A percentile compares a stretch with the other conserved stretches of the same genome.
phyloP scores from a whole-genome alignment of 2,329 filamentous ascomycete genomes.

The Colletotrichum sp. region DNA sequence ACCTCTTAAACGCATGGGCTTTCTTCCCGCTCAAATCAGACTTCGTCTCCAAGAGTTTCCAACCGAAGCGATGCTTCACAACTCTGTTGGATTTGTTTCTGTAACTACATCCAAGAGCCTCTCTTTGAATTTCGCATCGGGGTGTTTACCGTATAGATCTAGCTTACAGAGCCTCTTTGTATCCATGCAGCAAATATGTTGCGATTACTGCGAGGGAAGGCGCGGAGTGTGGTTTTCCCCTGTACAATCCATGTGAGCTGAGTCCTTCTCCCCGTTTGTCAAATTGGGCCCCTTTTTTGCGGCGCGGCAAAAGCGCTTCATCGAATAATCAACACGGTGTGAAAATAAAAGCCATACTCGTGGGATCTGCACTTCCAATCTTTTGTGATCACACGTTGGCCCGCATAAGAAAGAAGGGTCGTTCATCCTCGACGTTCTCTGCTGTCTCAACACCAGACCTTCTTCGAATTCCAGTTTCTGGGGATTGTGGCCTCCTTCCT shows the following conservation, averaged over 20 bases:
- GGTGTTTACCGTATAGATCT: background rate
- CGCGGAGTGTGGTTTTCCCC: background rate
- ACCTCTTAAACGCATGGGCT: background rate
- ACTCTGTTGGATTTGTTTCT: background rate
- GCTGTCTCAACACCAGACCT: background rate
- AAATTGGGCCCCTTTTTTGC: fast-evolving
- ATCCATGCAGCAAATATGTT: background rate
- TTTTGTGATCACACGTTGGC: background rate
- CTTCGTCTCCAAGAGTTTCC: background rate
- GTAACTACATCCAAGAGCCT: background rate
- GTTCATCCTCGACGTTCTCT: background rate
- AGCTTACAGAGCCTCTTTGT: background rate
- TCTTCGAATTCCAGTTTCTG: background rate
- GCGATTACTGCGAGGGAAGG: background rate
- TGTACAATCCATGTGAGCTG: background rate
- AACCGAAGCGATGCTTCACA: background rate
- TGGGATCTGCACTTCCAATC: background rate
- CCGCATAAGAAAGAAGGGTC: background rate
- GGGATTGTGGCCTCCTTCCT: fast-evolving
- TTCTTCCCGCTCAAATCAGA: background rate
- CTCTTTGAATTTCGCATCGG: background rate
- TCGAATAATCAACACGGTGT: fast-evolving
- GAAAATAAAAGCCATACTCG: background rate
- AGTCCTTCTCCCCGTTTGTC: background rate
- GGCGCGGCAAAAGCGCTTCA: background rate